A percentile compares a stretch with the other conserved stretches of the same genome.
Conservation (phyloP, 768 basidiomycete genomes). For the Cystofilobasidium bisporidii region DNA sequence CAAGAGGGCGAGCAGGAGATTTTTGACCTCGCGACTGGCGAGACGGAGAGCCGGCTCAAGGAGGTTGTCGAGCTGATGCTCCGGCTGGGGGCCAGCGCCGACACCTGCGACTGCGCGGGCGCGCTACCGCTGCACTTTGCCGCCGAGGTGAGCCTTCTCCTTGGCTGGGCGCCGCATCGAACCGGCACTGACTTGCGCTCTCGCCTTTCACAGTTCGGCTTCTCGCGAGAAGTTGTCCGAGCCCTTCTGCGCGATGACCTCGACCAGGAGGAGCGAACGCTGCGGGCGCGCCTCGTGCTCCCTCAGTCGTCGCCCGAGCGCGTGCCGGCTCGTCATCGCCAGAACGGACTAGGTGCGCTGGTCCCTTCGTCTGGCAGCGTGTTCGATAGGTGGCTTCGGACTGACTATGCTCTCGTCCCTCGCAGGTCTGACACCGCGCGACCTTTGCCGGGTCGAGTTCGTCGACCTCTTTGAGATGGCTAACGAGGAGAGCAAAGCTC, state of each 20-base stretch:
- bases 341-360: background rate
- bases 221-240: constrained; percentile 15
- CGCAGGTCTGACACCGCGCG: constrained; percentile 15
- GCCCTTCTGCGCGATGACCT: constrained; percentile 11
- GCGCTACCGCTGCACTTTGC: constrained; percentile 19
- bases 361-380: background rate
- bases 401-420: background rate
- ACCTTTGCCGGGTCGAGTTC: constrained; percentile 14
- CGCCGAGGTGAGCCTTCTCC: background rate
- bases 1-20: background rate
- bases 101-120: constrained; percentile 4
- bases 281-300: background rate
- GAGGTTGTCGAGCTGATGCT: background rate
- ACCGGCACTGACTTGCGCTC: background rate
- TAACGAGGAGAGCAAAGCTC: background rate
- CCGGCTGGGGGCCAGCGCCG: constrained; percentile 10
- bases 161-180: background rate
- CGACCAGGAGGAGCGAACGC: background rate
- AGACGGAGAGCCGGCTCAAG: constrained; percentile 4
- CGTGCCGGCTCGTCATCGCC: constrained; percentile 2
- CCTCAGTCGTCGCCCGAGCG: background rate
- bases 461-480: constrained; percentile 12
- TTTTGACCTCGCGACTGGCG: background rate
- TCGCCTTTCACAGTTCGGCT: constrained; percentile 6
- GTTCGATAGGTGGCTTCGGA: background rate